phyloP scores from a whole-genome alignment of 441 rosid species.

The Populus trichocarpa region DNA sequence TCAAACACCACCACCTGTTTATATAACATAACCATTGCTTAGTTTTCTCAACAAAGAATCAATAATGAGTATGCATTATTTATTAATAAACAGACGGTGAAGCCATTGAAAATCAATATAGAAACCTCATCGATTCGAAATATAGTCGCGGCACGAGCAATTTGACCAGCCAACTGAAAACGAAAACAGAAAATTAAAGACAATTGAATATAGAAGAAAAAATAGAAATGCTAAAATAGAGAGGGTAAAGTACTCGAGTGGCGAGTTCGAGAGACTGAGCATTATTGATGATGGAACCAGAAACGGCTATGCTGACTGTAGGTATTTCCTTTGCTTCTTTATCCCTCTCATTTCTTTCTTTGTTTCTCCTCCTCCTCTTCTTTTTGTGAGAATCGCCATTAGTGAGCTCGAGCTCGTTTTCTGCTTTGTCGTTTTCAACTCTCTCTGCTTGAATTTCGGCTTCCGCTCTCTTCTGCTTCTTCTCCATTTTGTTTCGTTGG shows the following conservation, averaged over 20 bases:
- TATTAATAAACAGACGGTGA: not conserved
- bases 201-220: too few relatives aligned
- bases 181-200: not conserved
- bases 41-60: not conserved
- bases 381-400: slow-evolving; percentile 21
- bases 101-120: not conserved
- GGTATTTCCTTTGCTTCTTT: slow-evolving; percentile 32
- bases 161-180: slow-evolving; percentile 82
- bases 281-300: slow-evolving; percentile 94
- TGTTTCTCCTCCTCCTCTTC: slow-evolving; percentile 33
- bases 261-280: slow-evolving; percentile 95
- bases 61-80: not conserved
- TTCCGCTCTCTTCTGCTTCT: slow-evolving; percentile 49
- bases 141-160: slow-evolving; percentile 90
- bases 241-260: slow-evolving; percentile 57
- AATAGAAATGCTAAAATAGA: not conserved
- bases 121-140: slow-evolving; percentile 84
- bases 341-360: slow-evolving; percentile 17
- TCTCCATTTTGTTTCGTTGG: slow-evolving; percentile 35
- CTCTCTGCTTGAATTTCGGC: slow-evolving; percentile 30
- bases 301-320: slow-evolving; percentile 75
- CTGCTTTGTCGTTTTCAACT: not conserved
- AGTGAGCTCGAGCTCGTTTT: slow-evolving; percentile 10
- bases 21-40: not conserved
- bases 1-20: slow-evolving; percentile 86